Percentiles rank a stretch among this genome's conserved stretches.
Evolutionary conservation across 208 protist genomes (phyloP).

Genomic region (Acanthamoeba culbertsoni): DNA sequence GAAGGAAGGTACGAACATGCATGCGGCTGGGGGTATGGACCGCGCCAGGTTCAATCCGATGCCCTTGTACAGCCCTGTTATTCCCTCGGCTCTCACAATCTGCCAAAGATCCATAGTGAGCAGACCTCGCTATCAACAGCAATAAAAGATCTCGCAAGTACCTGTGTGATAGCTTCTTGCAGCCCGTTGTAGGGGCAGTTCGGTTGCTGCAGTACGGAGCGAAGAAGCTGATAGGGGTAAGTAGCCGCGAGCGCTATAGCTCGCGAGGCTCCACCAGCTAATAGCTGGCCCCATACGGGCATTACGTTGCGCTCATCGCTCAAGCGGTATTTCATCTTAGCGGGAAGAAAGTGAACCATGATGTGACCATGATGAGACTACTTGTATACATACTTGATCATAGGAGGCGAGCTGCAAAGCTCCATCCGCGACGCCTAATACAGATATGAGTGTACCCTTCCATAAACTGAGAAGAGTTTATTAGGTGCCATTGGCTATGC

Average conservation of each 20-base stretch:
- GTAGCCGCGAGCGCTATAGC: not conserved
- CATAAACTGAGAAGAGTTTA: not conserved
- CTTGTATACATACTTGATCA: not conserved
- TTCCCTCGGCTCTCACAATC: not conserved
- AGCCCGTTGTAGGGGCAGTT: not conserved
- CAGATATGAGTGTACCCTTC: not conserved
- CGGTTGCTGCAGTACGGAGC: not conserved
- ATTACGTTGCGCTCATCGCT: not conserved
- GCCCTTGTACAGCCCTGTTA: not conserved
- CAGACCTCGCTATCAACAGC: not conserved
- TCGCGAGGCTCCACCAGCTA: not conserved
- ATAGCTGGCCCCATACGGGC: not conserved
- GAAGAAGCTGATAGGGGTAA: constrained; percentile 13
- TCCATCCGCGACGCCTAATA: not conserved
- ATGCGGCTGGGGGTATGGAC: not conserved
- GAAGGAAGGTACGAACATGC: no score
- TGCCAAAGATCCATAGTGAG: not conserved
- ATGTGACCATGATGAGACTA: not conserved
- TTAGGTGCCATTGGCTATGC: not conserved
- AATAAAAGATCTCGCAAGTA: not conserved
- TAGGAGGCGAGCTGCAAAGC: not conserved
- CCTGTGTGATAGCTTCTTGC: not conserved
- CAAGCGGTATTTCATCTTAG: not conserved
- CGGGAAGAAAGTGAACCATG: not conserved
- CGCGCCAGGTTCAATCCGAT: constrained; percentile 1